Conservation (phyloP, 306 rosid species). For the Adenanthera pavonina region DNA sequence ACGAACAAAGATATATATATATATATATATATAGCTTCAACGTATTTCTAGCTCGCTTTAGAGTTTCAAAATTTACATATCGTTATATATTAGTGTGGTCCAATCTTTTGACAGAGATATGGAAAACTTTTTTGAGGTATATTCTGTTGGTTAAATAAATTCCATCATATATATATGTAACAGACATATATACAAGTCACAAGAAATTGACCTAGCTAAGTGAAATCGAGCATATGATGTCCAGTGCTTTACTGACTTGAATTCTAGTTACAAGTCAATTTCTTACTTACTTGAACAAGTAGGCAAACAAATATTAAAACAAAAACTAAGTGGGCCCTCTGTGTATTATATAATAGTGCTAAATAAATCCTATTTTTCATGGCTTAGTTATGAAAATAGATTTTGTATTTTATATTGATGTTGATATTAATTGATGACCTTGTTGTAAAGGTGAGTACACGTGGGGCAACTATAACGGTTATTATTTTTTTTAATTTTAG, state of each 20-base stretch:
- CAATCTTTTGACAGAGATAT: constrained; percentile 1
- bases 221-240: not conserved
- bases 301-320: not conserved
- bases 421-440: too few species aligned
- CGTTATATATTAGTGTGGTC: not conserved
- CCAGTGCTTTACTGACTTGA: not conserved
- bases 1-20: not conserved
- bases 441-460: too few species aligned
- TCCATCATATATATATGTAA: too few species aligned
- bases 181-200: not conserved
- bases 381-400: too few species aligned
- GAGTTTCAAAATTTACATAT: not conserved
- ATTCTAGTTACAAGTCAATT: not conserved
- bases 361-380: too few species aligned
- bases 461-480: too few species aligned
- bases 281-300: not conserved
- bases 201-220: not conserved
- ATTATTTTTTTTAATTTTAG: too few species aligned
- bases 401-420: too few species aligned
- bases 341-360: not conserved
- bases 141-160: too few species aligned
- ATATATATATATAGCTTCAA: too few species aligned
- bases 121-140: too few species aligned
- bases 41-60: not conserved
- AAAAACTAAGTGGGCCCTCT: not conserved